These are phyloP conservation scores for Claviceps monticola DNA, from an alignment of 2,329 filamentous ascomycete genomes.

Conservation along the genomic window DNA sequence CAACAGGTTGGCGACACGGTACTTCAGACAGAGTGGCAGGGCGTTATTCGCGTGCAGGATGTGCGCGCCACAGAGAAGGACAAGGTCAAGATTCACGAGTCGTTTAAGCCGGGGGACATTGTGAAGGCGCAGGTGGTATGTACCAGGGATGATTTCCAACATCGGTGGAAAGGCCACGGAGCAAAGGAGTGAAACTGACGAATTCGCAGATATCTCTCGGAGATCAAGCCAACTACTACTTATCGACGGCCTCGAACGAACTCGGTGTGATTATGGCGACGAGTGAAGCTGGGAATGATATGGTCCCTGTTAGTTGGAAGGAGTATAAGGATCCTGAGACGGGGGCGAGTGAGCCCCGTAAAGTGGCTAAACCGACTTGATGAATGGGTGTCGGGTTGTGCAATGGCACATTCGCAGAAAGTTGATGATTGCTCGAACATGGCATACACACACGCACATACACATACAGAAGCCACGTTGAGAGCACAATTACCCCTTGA, in stretches of 20 bases:
- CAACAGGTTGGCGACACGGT: conserved; percentile 64
- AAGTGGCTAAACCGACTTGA: conserved; percentile 89
- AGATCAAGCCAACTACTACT: conserved; percentile 89
- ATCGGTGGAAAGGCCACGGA: too few relatives aligned
- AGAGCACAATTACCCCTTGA: not conserved
- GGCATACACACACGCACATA: not conserved
- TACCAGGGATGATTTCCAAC: conserved; percentile 7
- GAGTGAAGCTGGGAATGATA: conserved; percentile 75
- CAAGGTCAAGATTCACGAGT: conserved; percentile 78
- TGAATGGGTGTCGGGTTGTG: not conserved
- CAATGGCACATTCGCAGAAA: not conserved
- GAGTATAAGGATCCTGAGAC: conserved; percentile 80
- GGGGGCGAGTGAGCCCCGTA: conserved; percentile 63
- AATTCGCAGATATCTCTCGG: conserved; percentile 63
- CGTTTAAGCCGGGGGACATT: conserved; percentile 85
- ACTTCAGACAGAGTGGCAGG: conserved; percentile 69
- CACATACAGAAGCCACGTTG: not conserved
- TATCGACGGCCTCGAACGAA: conserved; percentile 84
- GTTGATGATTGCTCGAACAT: not conserved
- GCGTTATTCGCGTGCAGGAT: conserved; percentile 76
- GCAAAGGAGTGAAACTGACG: not conserved
- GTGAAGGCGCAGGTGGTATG: conserved; percentile 71
- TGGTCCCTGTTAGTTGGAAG: conserved; percentile 91
- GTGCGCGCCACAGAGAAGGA: conserved; percentile 94
- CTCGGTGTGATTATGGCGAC: conserved; percentile 87